A percentile compares a stretch with the other conserved stretches of the same genome.
Conservation (phyloP, 1,284 basidiomycete genomes). For the Ustilago trichophora region DNA sequence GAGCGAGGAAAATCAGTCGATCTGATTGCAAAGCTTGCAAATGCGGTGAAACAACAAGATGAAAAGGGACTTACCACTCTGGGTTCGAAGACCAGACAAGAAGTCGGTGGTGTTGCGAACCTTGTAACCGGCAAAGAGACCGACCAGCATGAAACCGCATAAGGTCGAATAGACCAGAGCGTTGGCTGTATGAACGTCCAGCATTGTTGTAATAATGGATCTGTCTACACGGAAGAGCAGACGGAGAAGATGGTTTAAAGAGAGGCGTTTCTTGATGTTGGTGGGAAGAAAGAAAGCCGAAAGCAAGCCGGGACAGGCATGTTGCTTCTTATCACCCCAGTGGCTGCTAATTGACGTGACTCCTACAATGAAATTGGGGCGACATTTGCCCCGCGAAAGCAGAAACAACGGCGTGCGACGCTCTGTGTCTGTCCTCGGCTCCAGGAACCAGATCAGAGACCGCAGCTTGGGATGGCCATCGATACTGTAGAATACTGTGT, state of each 20-base stretch:
- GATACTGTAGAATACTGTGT: too few species aligned
- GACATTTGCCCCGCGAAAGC: too few species aligned
- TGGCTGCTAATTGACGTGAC: too few species aligned
- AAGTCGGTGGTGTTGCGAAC: slow-evolving; percentile 62
- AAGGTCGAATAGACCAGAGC: slow-evolving; percentile 64
- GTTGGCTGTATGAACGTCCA: slow-evolving; percentile 55
- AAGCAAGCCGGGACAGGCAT: too few species aligned
- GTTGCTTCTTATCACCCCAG: too few species aligned
- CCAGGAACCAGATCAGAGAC: too few species aligned
- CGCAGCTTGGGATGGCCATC: too few species aligned
- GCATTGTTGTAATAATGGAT: slow-evolving; percentile 16
- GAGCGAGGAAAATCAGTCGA: not conserved
- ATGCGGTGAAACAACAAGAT: not conserved
- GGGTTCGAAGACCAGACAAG: slow-evolving; percentile 63
- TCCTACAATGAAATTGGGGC: too few species aligned
- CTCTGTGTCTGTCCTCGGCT: too few species aligned
- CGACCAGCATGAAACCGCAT: slow-evolving; percentile 63
- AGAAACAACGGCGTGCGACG: too few species aligned
- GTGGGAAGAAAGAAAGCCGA: not conserved
- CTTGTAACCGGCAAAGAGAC: slow-evolving; percentile 62
- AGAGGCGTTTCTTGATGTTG: slow-evolving; percentile 2
- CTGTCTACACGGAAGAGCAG: not conserved
- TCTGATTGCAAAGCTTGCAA: not conserved
- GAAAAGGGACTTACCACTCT: slow-evolving; percentile 53
- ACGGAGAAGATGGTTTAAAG: not conserved